Percentiles rank a stretch among this genome's conserved stretches.
Conservation (phyloP, 2,329 filamentous ascomycete genomes). For the Corynespora cassiicola region DNA sequence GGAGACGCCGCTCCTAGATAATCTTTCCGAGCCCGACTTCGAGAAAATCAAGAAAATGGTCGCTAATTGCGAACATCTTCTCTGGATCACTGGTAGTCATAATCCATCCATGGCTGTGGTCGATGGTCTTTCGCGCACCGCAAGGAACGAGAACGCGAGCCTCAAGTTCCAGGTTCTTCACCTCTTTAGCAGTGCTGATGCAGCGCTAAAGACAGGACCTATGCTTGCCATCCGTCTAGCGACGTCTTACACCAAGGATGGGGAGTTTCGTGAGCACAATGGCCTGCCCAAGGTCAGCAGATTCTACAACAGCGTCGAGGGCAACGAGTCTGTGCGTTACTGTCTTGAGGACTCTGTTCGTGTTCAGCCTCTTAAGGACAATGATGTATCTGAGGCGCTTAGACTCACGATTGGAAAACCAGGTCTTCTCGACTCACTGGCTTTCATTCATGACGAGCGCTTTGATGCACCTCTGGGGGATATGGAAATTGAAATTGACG, state of each 20-base stretch:
- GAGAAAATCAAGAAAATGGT: not conserved
- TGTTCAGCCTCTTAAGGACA: not conserved
- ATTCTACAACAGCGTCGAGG: not conserved
- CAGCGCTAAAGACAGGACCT: no score
- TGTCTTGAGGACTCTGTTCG: not conserved
- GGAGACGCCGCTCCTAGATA: not conserved
- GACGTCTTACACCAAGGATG: not conserved
- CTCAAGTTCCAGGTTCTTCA: not conserved
- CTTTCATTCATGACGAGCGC: not conserved
- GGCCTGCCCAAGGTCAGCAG: not conserved
- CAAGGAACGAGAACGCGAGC: not conserved
- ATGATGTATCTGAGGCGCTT: no score
- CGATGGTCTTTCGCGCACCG: constrained; percentile 2
- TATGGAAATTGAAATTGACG: constrained; percentile 32
- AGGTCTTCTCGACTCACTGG: constrained; percentile 1
- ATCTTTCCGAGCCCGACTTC: not conserved
- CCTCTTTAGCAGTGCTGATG: no score
- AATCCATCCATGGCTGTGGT: not conserved
- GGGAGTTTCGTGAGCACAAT: not conserved
- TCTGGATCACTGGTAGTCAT: constrained; percentile 2
- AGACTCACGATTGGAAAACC: not conserved
- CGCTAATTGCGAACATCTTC: not conserved
- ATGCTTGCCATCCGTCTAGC: not conserved
- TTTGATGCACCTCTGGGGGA: not conserved
- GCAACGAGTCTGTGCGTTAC: no score